Evolutionary conservation across 2,329 filamentous ascomycete genomes (phyloP).

Genomic region (Paraconiothyrium brasiliense): DNA sequence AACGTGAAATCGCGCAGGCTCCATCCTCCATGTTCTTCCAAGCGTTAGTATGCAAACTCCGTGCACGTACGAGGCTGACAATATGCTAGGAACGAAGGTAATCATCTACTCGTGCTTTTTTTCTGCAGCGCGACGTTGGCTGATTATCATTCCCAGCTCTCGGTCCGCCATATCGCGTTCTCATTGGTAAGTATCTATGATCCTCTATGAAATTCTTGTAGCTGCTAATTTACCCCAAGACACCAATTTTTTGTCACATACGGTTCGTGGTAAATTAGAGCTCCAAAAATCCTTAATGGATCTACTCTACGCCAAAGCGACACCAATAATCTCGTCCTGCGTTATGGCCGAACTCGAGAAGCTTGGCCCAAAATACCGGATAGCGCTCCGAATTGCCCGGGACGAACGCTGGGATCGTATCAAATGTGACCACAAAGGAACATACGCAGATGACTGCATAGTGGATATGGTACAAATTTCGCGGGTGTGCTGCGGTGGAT

Average conservation of each 20-base stretch:
- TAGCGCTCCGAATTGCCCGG: slow-evolving; percentile 84
- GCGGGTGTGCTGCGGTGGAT: too few species aligned
- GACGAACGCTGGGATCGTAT: slow-evolving; percentile 89
- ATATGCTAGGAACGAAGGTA: background rate
- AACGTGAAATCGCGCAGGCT: slow-evolving; percentile 82
- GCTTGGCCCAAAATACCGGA: slow-evolving; percentile 82
- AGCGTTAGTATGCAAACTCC: slow-evolving; percentile 21
- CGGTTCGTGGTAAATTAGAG: slow-evolving; percentile 89
- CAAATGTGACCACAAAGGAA: slow-evolving; percentile 89
- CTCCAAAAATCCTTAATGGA: slow-evolving; percentile 92
- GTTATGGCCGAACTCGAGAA: slow-evolving; percentile 74
- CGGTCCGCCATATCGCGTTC: slow-evolving; percentile 73
- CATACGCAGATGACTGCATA: slow-evolving; percentile 78
- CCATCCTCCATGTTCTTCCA: slow-evolving; percentile 66
- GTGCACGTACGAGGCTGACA: background rate
- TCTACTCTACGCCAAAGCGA: slow-evolving; percentile 89
- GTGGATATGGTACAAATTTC: slow-evolving; percentile 28
- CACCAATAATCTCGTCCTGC: slow-evolving; percentile 82
- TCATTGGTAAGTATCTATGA: background rate
- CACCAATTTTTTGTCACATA: slow-evolving; percentile 65
- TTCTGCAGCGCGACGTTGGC: too few species aligned
- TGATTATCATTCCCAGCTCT: background rate
- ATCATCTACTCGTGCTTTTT: too few species aligned
- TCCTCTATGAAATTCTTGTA: slow-evolving; percentile 52
- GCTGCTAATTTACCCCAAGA: slow-evolving; percentile 19